These are phyloP conservation scores for Aureobasidium vineae DNA, from an alignment of 2,329 filamentous ascomycete species.

Conservation along the genomic window DNA sequence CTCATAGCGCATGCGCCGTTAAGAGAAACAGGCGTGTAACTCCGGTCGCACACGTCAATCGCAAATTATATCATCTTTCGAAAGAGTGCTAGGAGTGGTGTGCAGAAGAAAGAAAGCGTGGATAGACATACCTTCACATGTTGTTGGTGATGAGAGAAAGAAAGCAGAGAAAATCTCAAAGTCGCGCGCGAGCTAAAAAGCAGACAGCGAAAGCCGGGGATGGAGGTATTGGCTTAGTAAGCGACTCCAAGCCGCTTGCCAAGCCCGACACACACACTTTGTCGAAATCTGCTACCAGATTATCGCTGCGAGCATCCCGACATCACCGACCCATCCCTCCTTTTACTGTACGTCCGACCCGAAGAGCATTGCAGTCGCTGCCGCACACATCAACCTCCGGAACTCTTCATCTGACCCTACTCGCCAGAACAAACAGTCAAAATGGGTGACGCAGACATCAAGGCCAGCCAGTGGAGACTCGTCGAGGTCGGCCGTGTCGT, in stretches of 20 bases:
- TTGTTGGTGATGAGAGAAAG: constrained; percentile 23
- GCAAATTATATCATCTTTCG: constrained; percentile 98
- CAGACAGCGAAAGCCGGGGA: constrained; percentile 10
- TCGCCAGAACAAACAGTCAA: constrained; percentile 33
- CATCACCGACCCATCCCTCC: constrained; percentile 7
- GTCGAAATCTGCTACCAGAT: neutral
- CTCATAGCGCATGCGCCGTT: constrained; percentile 74
- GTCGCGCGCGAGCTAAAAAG: constrained; percentile 2
- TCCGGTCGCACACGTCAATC: constrained; percentile 86
- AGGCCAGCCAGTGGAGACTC: constrained; percentile 72
- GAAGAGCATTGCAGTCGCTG: constrained; percentile 13
- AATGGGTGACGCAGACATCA: constrained; percentile 51
- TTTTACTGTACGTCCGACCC: constrained; percentile 24
- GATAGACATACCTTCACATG: constrained; percentile 25
- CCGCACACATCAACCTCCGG: neutral
- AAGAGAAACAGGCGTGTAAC: constrained; percentile 86
- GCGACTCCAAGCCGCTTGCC: neutral
- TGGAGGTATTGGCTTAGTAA: neutral
- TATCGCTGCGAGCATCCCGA: neutral
- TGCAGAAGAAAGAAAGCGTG: neutral
- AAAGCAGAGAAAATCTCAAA: constrained; percentile 18
- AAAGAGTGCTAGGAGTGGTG: constrained; percentile 9
- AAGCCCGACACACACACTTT: constrained; percentile 16
- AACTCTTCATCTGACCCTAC: constrained; percentile 19
- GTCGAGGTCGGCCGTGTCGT: constrained; percentile 98